A percentile compares a stretch with the other conserved stretches of the same genome.
These are phyloP conservation scores for Gentiana dahurica DNA, from an alignment of 257 asterid genomes.

Conservation along the genomic window DNA sequence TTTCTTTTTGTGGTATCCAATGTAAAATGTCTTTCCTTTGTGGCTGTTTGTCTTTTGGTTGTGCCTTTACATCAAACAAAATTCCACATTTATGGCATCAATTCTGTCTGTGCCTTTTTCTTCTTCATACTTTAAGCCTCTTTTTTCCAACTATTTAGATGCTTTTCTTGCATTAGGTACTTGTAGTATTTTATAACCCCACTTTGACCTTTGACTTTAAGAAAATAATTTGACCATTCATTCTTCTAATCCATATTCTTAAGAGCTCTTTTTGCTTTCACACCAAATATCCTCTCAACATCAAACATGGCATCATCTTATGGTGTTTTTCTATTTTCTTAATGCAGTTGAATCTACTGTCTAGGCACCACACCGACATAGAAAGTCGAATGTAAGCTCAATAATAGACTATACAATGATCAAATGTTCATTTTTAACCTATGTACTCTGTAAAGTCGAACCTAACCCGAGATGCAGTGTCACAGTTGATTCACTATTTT, in stretches of 20 bases:
- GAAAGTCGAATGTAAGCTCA: too few relatives aligned
- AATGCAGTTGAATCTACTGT: background rate
- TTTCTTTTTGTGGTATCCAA: too few relatives aligned
- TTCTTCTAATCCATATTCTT: conserved; percentile 13
- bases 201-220: conserved; percentile 24
- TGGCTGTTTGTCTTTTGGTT: conserved; percentile 6
- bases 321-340: background rate
- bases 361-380: background rate
- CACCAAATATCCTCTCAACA: background rate
- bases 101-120: conserved; percentile 2
- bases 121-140: conserved; percentile 24
- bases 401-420: too few relatives aligned
- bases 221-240: conserved; percentile 29
- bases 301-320: background rate
- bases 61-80: conserved; percentile 29
- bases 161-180: conserved; percentile 24
- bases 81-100: conserved; percentile 29
- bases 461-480: background rate
- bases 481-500: background rate
- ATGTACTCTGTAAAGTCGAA: background rate
- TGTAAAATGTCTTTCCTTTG: too few relatives aligned
- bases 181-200: conserved; percentile 15
- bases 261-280: background rate
- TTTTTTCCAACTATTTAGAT: conserved; percentile 17
- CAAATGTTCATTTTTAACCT: background rate